Base-by-base conservation (phyloP, 192 early-diverging fungal species). In the Cladochytrium replicatum region DNA sequence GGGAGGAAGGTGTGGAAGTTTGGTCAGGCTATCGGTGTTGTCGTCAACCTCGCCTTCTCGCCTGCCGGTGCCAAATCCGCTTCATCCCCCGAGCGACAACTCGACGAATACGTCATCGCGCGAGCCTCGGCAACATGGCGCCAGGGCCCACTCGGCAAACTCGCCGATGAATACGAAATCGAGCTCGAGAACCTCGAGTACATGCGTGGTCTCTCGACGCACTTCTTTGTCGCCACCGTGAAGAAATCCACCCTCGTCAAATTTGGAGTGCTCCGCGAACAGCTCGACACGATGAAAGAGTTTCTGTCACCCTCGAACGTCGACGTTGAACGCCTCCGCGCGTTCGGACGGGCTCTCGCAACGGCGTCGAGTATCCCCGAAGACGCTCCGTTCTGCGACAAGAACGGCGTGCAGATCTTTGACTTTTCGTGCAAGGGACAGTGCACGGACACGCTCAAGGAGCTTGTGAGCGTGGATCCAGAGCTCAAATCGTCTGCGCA, bases 151-250 rank as follows among this genome's bases (percentile, higher is more conserved):
- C 46, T 71, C 17, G 68, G 68, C 6, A 37, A 51, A 17, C 57
- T 71, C 15, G 37, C 28, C 29, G 45, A 51, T 6, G 8, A 22
- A 1, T 7, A 7, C 43, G 64, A 60, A 39, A 43, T 59, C 46
- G 49, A 60, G 41, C 38, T 66, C n/a, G 68, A 71, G 48, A 66
- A 66, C 41, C 6, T 71, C 3, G 68, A 71, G 43, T 71, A 71
- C 53, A 50, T 66, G 56, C 56, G 68, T 26, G 52, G 55, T 7
- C 24, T 50, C 1, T 34, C 24, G 15, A 66, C 59, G 19, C 68
- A 71, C 41, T 71, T 71, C 32, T 41, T 71, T 24, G 68, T 56
- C 1, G 28, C 48, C 23, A 66, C 68, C 15, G 46, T 58, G 29
- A 60, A 57, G 34, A 55, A 44, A 17, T 6, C 11, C 2, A 42